Base-by-base conservation (phyloP, 768 basidiomycete species). In the Kwoniella dejecticola region DNA sequence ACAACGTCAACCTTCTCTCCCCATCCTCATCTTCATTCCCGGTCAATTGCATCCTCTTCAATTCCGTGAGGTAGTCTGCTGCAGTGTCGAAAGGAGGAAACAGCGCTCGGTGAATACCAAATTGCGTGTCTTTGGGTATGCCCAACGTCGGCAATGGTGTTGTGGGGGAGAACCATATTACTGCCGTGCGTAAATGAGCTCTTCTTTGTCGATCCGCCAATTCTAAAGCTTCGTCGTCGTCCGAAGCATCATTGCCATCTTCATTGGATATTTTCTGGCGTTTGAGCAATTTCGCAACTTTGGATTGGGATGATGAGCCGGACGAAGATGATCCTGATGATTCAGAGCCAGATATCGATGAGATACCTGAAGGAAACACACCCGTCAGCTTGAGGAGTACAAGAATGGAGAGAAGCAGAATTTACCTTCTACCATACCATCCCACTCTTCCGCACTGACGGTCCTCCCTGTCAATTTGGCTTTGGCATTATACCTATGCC, bases 401-500 rank as follows among this genome's bases (percentile, higher is more conserved):
- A 42, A 42, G 17, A 19, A 42, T n/a, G 17, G 36, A 8, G 8
- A 38, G 8, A 17, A 8, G 12, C 8, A 3, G 11, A 12, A 75
- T 84, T 38, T 72, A 93, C 95, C 87, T 69, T 92, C 92, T 5
- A 96, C 83, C 41, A 97, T 82, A 56, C 86, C 84, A 21, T 85
- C 81, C 70, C 95, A 99, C 17, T 86, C 84, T 26, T 83, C 75
- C 73, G 91, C 89, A 0, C 85, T 81, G 21, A 92, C 85, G 24
- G 86, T 78, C n/a, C 63, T 52, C 29, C 67, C 69, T 24, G 54
- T 88, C 52, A 82, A 80, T 57, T 87, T 86, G 47, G 85, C 83
- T 80, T 95, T 96, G 68, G 93, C 89, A 77, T 98, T 98, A 81
- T 95, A 98, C 60, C 93, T 85, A 83, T 99, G 95, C 96, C 95